Conservation (phyloP, 768 basidiomycete species). For the Amanita exitialis region DNA sequence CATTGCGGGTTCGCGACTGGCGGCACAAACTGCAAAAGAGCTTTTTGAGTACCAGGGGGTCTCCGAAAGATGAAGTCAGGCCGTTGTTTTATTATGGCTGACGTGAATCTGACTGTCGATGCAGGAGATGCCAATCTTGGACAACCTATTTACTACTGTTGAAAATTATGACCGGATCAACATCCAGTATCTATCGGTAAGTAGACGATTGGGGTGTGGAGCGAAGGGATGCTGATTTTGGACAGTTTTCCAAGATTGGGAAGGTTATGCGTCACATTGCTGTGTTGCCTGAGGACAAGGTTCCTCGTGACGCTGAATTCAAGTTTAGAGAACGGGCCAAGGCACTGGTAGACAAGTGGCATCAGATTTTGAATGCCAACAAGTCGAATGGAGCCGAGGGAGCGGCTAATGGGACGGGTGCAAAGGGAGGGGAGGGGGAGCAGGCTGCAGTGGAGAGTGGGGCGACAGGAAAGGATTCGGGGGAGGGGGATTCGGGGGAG, state of each 20-base stretch:
- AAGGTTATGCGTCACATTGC: slow-evolving; percentile 87
- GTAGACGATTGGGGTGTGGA: slow-evolving; percentile 7
- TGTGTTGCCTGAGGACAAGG: slow-evolving; percentile 37
- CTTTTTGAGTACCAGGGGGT: slow-evolving; percentile 56
- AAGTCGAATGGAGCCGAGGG: slow-evolving; percentile 15
- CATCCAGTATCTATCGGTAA: slow-evolving; percentile 55
- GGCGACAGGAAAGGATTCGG: background rate
- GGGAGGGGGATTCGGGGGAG: too few species aligned
- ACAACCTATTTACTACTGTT: slow-evolving; percentile 65
- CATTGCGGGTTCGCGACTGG: slow-evolving; percentile 75
- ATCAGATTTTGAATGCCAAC: slow-evolving; percentile 36
- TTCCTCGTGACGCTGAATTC: slow-evolving; percentile 55
- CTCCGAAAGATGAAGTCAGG: slow-evolving; percentile 58
- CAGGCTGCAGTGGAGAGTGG: background rate
- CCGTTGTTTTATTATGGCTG: slow-evolving; percentile 1
- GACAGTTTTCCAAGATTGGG: slow-evolving; percentile 70
- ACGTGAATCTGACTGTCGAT: slow-evolving; percentile 1
- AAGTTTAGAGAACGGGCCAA: slow-evolving; percentile 64
- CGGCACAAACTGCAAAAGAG: slow-evolving; percentile 87
- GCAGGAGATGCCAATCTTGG: slow-evolving; percentile 70
- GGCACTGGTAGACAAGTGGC: slow-evolving; percentile 64
- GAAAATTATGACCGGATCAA: slow-evolving; percentile 71
- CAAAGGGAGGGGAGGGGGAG: background rate
- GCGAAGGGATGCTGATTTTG: background rate
- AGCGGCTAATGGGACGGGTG: slow-evolving; percentile 1